Conservation (phyloP, 805 yeast species). For the Candida silvicultrix region DNA sequence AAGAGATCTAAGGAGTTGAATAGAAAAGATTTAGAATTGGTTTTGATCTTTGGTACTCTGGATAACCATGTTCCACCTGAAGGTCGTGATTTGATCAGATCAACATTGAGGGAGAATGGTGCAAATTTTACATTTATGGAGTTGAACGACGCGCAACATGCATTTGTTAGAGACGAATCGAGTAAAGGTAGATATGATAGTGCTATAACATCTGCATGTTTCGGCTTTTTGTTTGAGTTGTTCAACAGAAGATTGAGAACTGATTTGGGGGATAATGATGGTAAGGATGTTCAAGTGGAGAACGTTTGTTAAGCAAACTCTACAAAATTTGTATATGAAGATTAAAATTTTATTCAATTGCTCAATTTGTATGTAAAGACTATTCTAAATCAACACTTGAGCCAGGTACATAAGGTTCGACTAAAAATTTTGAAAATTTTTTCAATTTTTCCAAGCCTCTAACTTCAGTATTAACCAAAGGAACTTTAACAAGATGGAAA, state of each 20-base stretch:
- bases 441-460: slow-evolving; percentile 86
- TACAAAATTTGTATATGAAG: no score
- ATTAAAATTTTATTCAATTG: not conserved
- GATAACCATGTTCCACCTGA: slow-evolving; percentile 77
- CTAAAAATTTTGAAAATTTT: slow-evolving; percentile 74
- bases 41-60: slow-evolving; percentile 70
- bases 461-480: slow-evolving; percentile 89
- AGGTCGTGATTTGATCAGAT: slow-evolving; percentile 69
- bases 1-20: slow-evolving; percentile 47
- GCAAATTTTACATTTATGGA: slow-evolving; percentile 70
- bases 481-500: slow-evolving; percentile 93
- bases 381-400: slow-evolving; percentile 16
- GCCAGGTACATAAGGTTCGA: slow-evolving; percentile 70
- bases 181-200: slow-evolving; percentile 81
- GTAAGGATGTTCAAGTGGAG: slow-evolving; percentile 43
- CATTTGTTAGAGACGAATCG: slow-evolving; percentile 71
- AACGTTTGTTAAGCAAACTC: slow-evolving; percentile 48
- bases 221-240: slow-evolving; percentile 62
- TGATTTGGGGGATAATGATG: slow-evolving; percentile 62
- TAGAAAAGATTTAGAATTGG: slow-evolving; percentile 45
- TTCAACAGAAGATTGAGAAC: slow-evolving; percentile 62
- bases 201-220: slow-evolving; percentile 63
- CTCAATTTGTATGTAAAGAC: not conserved
- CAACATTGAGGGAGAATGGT: slow-evolving; percentile 47
- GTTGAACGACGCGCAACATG: slow-evolving; percentile 76